These are phyloP conservation scores for Botrytis galanthina DNA, from an alignment of 2,329 filamentous ascomycete species.

Conservation along the genomic window DNA sequence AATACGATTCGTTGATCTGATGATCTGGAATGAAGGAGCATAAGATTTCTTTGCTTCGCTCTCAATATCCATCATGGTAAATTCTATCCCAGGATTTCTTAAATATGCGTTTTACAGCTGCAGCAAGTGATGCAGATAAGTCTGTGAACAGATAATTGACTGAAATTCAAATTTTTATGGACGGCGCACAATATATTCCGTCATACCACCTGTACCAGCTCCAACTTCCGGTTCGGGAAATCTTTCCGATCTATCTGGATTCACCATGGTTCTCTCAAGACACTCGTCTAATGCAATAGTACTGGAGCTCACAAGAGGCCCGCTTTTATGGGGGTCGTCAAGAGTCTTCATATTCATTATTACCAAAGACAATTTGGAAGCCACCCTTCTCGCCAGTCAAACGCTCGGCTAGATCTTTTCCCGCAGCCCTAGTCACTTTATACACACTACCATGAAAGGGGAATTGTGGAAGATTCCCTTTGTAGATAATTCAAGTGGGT, in stretches of 20 bases:
- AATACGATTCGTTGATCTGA: not conserved
- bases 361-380: slow-evolving; percentile 32
- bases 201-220: no score
- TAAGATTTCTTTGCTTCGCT: not conserved
- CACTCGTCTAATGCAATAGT: not conserved
- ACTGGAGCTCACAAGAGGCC: not conserved
- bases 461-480: slow-evolving; percentile 33
- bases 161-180: no score
- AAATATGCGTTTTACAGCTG: not conserved
- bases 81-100: not conserved
- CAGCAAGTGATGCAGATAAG: not conserved
- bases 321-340: not conserved
- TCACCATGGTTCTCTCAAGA: not conserved
- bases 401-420: slow-evolving; percentile 28
- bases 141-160: not conserved
- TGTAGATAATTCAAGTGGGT: slow-evolving; percentile 29
- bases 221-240: not conserved
- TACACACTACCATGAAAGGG: slow-evolving; percentile 37
- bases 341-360: slow-evolving; percentile 8
- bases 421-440: slow-evolving; percentile 28
- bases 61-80: not conserved
- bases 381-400: slow-evolving; percentile 29
- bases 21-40: not conserved
- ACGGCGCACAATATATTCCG: no score
- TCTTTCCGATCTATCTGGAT: not conserved